Conservation (phyloP, 768 basidiomycete genomes). For the Xerocomellus dryophilus region DNA sequence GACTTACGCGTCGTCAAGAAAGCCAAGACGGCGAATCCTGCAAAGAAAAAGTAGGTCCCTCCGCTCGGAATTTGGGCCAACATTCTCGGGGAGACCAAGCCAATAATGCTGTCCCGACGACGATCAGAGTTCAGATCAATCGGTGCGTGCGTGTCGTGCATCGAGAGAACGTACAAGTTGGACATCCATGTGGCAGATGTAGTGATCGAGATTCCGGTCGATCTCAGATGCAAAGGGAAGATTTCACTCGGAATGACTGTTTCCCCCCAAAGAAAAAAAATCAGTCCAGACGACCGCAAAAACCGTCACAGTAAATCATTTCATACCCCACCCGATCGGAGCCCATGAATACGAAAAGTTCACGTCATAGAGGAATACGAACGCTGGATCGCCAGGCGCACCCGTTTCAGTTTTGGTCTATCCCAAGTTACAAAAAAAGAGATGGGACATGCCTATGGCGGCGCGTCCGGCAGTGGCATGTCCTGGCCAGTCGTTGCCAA, state of each 20-base stretch:
- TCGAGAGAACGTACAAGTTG: slow-evolving; percentile 28
- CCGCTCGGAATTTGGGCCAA: slow-evolving; percentile 19
- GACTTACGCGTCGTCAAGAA: slow-evolving; percentile 31
- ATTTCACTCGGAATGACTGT: slow-evolving; percentile 41
- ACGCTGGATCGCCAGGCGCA: slow-evolving; percentile 25
- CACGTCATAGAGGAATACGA: slow-evolving; percentile 39
- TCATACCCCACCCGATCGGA: slow-evolving; percentile 29
- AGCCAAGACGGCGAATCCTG: slow-evolving; percentile 24
- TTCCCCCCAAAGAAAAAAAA: slow-evolving; percentile 7
- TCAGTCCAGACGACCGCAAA: background rate
- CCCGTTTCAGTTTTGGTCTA: slow-evolving; percentile 10
- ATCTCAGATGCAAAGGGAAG: slow-evolving; percentile 41
- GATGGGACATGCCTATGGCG: slow-evolving; percentile 28
- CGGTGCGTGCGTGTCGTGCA: background rate
- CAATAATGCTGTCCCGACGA: slow-evolving; percentile 22
- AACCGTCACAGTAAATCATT: background rate
- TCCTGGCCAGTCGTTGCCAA: slow-evolving; percentile 28
- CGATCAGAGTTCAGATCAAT: background rate
- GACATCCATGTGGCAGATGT: slow-evolving; percentile 43
- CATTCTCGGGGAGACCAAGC: slow-evolving; percentile 30
- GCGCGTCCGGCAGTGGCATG: slow-evolving; percentile 27
- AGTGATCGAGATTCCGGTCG: slow-evolving; percentile 41
- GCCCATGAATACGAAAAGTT: slow-evolving; percentile 37
- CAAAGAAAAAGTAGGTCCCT: slow-evolving; percentile 30
- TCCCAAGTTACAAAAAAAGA: slow-evolving; percentile 11